Conservation (phyloP, 139 green algal genomes). For the Mesostigma viride region DNA sequence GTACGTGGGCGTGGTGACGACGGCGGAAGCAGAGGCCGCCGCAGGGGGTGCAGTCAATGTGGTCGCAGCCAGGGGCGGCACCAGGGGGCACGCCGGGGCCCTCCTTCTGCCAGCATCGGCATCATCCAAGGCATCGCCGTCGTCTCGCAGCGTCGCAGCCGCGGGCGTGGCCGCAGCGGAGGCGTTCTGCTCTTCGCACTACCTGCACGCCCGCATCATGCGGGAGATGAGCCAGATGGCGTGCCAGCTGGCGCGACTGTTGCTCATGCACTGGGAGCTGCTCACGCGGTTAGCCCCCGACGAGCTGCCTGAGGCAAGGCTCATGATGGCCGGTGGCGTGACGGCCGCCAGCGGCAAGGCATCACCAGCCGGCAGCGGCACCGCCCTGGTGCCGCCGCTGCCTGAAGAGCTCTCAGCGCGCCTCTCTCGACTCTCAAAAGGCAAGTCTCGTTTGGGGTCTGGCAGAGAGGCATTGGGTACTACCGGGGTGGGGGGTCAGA, state of each 20-base stretch:
- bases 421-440: not conserved
- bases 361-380: not conserved
- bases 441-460: no score
- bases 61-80: no score
- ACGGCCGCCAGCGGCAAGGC: not conserved
- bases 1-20: constrained; percentile 43
- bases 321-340: no score
- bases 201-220: constrained; percentile 47
- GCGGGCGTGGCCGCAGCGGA: constrained; percentile 9
- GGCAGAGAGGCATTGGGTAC: constrained; percentile 3
- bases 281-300: no score
- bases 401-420: not conserved
- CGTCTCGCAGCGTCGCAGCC: no score
- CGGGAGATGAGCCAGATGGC: constrained; percentile 52
- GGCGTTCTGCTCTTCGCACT: constrained; percentile 40
- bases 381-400: not conserved
- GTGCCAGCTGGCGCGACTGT: constrained; percentile 47
- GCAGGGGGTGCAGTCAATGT: no score
- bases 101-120: no score
- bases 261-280: constrained; percentile 20
- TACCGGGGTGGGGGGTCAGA: not conserved
- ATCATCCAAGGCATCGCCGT: no score
- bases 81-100: no score
- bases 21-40: no score
- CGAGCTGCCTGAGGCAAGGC: no score